Conservation (phyloP, 768 basidiomycete genomes). For the Dentipellis fragilis region DNA sequence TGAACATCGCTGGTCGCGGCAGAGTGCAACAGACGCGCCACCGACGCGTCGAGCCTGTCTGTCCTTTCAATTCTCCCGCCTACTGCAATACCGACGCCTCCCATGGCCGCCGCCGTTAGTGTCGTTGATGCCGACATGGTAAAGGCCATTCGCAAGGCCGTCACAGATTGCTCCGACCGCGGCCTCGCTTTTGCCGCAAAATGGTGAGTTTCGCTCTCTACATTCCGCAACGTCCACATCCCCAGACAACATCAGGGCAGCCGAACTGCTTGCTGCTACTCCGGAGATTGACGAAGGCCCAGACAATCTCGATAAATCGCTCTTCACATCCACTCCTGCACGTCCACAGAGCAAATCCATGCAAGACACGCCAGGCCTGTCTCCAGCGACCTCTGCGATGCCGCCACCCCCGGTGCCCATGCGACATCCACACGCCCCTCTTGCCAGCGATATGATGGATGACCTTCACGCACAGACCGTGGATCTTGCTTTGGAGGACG, state of each 20-base stretch:
- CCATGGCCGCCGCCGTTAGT: conserved; percentile 4
- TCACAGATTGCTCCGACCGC: conserved; percentile 65
- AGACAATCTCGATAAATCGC: conserved; percentile 25
- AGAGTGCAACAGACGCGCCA: no score
- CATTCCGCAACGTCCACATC: not conserved
- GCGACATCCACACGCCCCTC: conserved; percentile 6
- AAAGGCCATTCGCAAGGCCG: conserved; percentile 48
- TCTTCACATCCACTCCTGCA: conserved; percentile 51
- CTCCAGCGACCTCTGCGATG: conserved; percentile 19
- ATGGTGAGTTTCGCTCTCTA: conserved; percentile 39
- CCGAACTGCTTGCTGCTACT: conserved; percentile 61
- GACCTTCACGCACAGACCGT: conserved; percentile 1
- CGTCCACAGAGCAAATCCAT: conserved; percentile 20
- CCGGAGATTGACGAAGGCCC: conserved; percentile 29
- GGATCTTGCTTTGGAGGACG: conserved; percentile 30
- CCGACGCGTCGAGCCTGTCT: not conserved
- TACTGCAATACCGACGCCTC: not conserved
- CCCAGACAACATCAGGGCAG: conserved; percentile 41
- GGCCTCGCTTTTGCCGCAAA: conserved; percentile 64
- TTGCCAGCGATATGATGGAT: conserved; percentile 2
- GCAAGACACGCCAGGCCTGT: not conserved
- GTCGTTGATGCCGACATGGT: conserved; percentile 40
- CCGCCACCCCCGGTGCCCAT: conserved; percentile 8
- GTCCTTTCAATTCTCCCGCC: not conserved
- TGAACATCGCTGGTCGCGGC: no score